phyloP scores from a whole-genome alignment of 1,139 yeast genomes.

The Chernovozyma aurita region DNA sequence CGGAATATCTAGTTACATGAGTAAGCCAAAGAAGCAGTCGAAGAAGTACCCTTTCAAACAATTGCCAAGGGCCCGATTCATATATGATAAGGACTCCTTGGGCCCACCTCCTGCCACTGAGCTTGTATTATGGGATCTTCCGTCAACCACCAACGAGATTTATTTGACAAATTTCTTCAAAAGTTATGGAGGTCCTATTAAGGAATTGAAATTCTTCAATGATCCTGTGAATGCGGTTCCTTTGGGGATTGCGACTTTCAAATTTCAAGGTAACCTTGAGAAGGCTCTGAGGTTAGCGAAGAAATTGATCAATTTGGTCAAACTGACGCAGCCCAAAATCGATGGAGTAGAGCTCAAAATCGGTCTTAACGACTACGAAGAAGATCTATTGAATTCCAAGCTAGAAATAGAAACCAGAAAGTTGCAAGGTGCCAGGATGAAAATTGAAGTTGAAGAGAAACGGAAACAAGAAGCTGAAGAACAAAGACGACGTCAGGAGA shows the following conservation, averaged over 20 bases:
- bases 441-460: slow-evolving; percentile 12
- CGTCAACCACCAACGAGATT: slow-evolving; percentile 42
- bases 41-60: slow-evolving; percentile 43
- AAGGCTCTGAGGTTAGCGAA: slow-evolving; percentile 46
- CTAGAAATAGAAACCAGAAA: slow-evolving; percentile 30
- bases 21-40: slow-evolving; percentile 39
- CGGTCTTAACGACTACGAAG: slow-evolving; percentile 34
- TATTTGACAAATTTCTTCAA: slow-evolving; percentile 50
- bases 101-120: slow-evolving; percentile 75
- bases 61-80: slow-evolving; percentile 50
- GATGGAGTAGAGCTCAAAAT: slow-evolving; percentile 38
- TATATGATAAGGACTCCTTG: slow-evolving; percentile 65
- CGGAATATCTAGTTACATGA: slow-evolving; percentile 26
- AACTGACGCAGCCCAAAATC: slow-evolving; percentile 27
- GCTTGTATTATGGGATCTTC: slow-evolving; percentile 64
- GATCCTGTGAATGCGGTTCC: slow-evolving; percentile 82
- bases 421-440: slow-evolving; percentile 20
- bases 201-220: slow-evolving; percentile 53
- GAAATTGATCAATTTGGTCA: slow-evolving; percentile 25
- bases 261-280: slow-evolving; percentile 57
- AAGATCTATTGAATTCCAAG: slow-evolving; percentile 25
- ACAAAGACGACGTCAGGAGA: slow-evolving; percentile 6
- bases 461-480: slow-evolving; percentile 8
- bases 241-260: slow-evolving; percentile 64
- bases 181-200: slow-evolving; percentile 54